Conservation (phyloP, 2,329 filamentous ascomycete species). For the Colletotrichum liriopes region DNA sequence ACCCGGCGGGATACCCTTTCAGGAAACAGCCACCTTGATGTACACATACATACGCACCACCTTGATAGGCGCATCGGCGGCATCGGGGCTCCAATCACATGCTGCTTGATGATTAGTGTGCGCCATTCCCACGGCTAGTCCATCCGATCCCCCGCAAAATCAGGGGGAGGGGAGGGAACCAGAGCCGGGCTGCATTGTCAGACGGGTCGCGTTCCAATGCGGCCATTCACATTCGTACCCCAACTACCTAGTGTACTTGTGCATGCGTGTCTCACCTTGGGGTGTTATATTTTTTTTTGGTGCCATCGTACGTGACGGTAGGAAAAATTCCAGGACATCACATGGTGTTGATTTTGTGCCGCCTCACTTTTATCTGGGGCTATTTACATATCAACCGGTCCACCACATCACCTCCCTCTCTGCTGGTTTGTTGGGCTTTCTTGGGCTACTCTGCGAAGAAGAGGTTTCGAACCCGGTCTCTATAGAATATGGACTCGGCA, state of each 20-base stretch:
- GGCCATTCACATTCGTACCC: slow-evolving; percentile 9
- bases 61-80: background rate
- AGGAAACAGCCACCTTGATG: background rate
- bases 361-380: background rate
- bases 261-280: slow-evolving; percentile 5
- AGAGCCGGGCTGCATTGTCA: background rate
- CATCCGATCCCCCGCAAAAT: background rate
- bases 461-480: too few species aligned
- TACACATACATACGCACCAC: background rate
- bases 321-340: slow-evolving; percentile 6
- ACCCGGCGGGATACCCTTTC: background rate
- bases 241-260: background rate
- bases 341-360: background rate
- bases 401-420: background rate
- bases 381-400: background rate
- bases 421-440: background rate
- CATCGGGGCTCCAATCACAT: slow-evolving; percentile 2
- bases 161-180: background rate
- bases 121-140: slow-evolving; percentile 4
- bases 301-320: background rate
- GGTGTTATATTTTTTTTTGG: background rate
- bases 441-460: background rate
- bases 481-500: slow-evolving; percentile 16
- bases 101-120: background rate
- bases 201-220: slow-evolving; percentile 15